Conservation (phyloP, 352 stramenopile species). For the Globisporangium barbulae region DNA sequence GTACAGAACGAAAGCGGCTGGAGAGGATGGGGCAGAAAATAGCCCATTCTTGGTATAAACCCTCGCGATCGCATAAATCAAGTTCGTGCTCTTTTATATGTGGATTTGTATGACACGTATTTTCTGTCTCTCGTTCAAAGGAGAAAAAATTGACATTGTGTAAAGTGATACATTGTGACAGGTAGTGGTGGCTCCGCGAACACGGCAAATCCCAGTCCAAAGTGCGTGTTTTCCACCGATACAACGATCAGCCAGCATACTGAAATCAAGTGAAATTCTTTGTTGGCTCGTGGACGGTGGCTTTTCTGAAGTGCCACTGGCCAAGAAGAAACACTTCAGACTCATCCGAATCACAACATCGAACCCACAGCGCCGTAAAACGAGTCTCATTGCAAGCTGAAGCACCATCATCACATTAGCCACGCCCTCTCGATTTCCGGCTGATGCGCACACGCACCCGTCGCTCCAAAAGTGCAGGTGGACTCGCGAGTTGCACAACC, state of each 20-base stretch:
- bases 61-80: background rate
- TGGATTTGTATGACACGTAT: background rate
- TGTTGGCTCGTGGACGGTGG: background rate
- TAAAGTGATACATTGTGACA: background rate
- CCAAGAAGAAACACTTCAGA: background rate
- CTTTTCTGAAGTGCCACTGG: background rate
- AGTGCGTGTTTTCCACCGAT: conserved; percentile 11
- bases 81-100: background rate
- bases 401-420: background rate
- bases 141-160: background rate
- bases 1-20: conserved; percentile 12
- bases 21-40: background rate
- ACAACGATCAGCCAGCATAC: background rate
- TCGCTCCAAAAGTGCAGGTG: background rate
- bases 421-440: background rate
- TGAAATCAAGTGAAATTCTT: conserved; percentile 6
- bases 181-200: conserved; percentile 17
- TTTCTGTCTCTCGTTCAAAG: background rate
- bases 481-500: too few relatives aligned
- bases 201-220: conserved; percentile 23
- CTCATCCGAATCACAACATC: background rate
- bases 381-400: background rate
- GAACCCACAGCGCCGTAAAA: background rate
- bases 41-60: background rate
- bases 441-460: background rate